Evolutionary conservation across 495 filamentous ascomycete genomes (phyloP).

Genomic region (Neurospora sp.): DNA sequence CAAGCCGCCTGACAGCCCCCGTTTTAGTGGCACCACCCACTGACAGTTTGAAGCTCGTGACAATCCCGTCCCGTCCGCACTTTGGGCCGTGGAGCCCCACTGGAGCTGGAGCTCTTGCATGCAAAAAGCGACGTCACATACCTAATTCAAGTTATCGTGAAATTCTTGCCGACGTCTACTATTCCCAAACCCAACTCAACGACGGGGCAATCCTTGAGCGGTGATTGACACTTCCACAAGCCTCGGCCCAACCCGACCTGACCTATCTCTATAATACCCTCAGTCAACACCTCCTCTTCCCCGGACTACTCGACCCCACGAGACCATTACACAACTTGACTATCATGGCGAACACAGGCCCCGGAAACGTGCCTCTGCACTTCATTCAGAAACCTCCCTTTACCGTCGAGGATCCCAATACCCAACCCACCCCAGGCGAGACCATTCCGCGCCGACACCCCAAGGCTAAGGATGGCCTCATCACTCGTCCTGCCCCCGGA

Average conservation of each 20-base stretch:
- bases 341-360: neutral
- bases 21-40: neutral
- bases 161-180: no score
- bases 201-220: neutral
- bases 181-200: neutral
- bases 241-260: neutral
- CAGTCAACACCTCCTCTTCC: neutral
- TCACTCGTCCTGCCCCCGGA: conserved; percentile 37
- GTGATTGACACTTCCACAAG: neutral
- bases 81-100: neutral
- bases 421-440: conserved; percentile 44
- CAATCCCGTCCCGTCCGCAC: neutral
- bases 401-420: conserved; percentile 43
- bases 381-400: conserved; percentile 42
- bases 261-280: neutral
- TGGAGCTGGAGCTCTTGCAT: neutral
- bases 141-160: neutral
- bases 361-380: conserved; percentile 21
- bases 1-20: neutral
- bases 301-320: neutral
- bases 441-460: conserved; percentile 52
- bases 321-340: neutral
- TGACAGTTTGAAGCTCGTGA: neutral
- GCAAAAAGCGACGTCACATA: neutral
- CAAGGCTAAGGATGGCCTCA: conserved; percentile 42